Conservation (phyloP, 2,329 filamentous ascomycete genomes). For the Fusarium transvaalense region DNA sequence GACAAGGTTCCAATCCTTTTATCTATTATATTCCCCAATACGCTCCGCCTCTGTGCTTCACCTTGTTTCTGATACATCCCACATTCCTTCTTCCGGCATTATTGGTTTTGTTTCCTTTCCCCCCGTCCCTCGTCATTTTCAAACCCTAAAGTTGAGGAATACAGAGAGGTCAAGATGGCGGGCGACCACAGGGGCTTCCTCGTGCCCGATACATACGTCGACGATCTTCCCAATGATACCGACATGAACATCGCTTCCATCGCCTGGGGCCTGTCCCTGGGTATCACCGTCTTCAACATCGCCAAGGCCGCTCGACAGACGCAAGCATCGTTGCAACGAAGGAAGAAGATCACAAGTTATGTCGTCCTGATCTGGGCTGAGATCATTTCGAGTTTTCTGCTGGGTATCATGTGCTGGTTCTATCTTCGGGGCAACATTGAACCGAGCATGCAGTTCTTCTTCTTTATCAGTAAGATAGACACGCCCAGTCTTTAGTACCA, state of each 20-base stretch:
- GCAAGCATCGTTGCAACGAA: slow-evolving; percentile 24
- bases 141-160: no score
- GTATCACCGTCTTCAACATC: slow-evolving; percentile 43
- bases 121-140: no score
- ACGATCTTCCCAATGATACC: slow-evolving; percentile 35
- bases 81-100: slow-evolving; percentile 13
- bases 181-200: slow-evolving; percentile 36
- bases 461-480: slow-evolving; percentile 48
- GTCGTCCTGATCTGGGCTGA: slow-evolving; percentile 42
- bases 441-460: slow-evolving; percentile 51
- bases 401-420: slow-evolving; percentile 46
- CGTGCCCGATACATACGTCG: slow-evolving; percentile 39
- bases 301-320: slow-evolving; percentile 44
- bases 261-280: slow-evolving; percentile 47
- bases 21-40: slow-evolving; percentile 14
- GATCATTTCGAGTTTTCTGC: slow-evolving; percentile 45
- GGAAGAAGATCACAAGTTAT: slow-evolving; percentile 44
- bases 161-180: slow-evolving; percentile 40
- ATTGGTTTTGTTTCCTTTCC: not conserved
- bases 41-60: not conserved
- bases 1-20: not conserved
- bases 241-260: slow-evolving; percentile 49
- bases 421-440: slow-evolving; percentile 40
- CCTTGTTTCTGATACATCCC: not conserved
- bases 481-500: accelerated